Evolutionary conservation across 192 early-diverging fungal species (phyloP).

Genomic region (Chytriomyces sp.): DNA sequence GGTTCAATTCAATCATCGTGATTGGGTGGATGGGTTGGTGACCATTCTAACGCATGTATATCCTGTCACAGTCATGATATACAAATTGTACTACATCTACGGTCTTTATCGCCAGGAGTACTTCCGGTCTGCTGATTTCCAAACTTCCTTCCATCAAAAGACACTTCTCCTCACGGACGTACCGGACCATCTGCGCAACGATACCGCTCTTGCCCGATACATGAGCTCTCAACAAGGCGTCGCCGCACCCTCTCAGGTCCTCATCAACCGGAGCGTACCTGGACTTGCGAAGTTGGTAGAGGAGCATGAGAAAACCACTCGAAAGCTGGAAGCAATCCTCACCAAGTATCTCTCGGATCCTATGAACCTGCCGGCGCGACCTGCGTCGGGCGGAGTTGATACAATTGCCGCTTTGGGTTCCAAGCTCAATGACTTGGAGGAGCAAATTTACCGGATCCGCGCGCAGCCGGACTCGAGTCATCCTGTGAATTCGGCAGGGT

Average conservation of each 20-base stretch:
- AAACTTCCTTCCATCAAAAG: constrained; percentile 30
- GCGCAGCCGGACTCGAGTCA: constrained; percentile 34
- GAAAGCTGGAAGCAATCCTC: constrained; percentile 37
- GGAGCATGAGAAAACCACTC: constrained; percentile 40
- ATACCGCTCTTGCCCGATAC: constrained; percentile 25
- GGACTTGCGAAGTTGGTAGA: constrained; percentile 39
- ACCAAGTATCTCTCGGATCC: constrained; percentile 45
- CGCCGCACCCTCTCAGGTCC: constrained; percentile 17
- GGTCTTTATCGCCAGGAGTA: constrained; percentile 28
- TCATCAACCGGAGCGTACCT: constrained; percentile 40
- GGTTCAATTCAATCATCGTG: neutral
- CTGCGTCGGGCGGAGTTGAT: constrained; percentile 45
- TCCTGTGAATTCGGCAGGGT: constrained; percentile 37
- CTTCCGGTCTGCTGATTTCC: constrained; percentile 32
- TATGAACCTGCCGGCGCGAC: constrained; percentile 28
- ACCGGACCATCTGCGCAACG: constrained; percentile 34
- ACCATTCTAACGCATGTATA: too few relatives aligned
- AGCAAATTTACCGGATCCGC: constrained; percentile 48
- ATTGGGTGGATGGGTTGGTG: too few relatives aligned
- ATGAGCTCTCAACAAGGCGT: constrained; percentile 18
- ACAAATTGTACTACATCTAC: constrained; percentile 39
- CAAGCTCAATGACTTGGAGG: constrained; percentile 40
- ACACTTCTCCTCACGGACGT: constrained; percentile 47
- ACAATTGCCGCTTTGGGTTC: constrained; percentile 38
- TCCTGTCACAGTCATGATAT: constrained; percentile 43